Conservation (phyloP, 371 early-diverging fungal genomes). For the Mortierella sp. region DNA sequence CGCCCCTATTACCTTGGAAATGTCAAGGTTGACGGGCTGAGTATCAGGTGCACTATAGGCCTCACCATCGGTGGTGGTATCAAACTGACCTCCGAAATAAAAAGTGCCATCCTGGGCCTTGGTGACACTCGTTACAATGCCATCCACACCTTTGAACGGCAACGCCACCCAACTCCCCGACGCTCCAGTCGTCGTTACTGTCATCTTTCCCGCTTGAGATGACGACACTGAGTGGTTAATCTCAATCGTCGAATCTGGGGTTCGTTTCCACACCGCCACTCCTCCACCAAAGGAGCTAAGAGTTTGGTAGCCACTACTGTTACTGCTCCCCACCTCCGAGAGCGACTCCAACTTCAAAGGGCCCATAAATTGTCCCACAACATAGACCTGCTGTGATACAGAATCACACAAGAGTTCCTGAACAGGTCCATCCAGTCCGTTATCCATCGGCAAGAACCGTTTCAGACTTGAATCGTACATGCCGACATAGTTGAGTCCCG, state of each 20-base stretch:
- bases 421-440: slow-evolving; percentile 83
- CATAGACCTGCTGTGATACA: slow-evolving; percentile 61
- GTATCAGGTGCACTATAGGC: slow-evolving; percentile 45
- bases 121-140: slow-evolving; percentile 64
- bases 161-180: slow-evolving; percentile 61
- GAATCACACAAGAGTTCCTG: slow-evolving; percentile 75
- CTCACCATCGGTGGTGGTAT: slow-evolving; percentile 59
- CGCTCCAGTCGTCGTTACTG: slow-evolving; percentile 18
- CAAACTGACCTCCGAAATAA: slow-evolving; percentile 69
- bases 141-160: slow-evolving; percentile 77
- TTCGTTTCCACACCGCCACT: slow-evolving; percentile 68
- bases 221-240: background rate
- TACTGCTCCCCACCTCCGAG: slow-evolving; percentile 8
- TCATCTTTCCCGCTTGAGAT: background rate
- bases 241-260: background rate
- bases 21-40: slow-evolving; percentile 53
- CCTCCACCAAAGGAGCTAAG: slow-evolving; percentile 69
- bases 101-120: slow-evolving; percentile 54
- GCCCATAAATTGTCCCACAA: slow-evolving; percentile 67
- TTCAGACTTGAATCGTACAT: slow-evolving; percentile 62
- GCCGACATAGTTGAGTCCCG: slow-evolving; percentile 68
- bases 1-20: slow-evolving; percentile 20
- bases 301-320: slow-evolving; percentile 31
- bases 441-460: slow-evolving; percentile 60
- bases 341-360: slow-evolving; percentile 32